Percentiles rank a stretch among this genome's conserved stretches.
phyloP scores from a whole-genome alignment of 2,329 filamentous ascomycete species.

The Shiraia sp. region DNA sequence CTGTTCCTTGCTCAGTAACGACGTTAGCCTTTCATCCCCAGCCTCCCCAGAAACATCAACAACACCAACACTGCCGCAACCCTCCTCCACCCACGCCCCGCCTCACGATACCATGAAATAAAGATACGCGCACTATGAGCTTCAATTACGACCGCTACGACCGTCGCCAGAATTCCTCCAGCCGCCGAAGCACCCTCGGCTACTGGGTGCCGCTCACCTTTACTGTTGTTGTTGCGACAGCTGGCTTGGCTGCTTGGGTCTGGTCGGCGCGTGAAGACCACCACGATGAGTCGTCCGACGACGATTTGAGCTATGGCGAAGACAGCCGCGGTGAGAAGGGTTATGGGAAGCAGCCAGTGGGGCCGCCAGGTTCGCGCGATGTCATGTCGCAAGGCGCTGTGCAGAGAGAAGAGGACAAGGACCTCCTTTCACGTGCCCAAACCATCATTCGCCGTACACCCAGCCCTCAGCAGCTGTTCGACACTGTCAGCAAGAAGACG shows the following conservation, averaged over 20 bases:
- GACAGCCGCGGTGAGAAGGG: constrained; percentile 24
- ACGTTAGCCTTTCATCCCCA: constrained; percentile 2
- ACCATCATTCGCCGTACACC: constrained; percentile 80
- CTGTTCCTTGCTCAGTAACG: too few species aligned
- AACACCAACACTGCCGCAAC: constrained; percentile 16
- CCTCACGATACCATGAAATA: constrained; percentile 16
- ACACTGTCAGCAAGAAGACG: constrained; percentile 79
- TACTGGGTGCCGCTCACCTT: constrained; percentile 90
- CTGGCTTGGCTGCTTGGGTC: constrained; percentile 85
- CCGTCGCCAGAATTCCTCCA: constrained; percentile 58
- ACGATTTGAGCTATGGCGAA: constrained; percentile 49
- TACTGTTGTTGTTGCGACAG: constrained; percentile 84
- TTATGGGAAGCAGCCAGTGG: constrained; percentile 24
- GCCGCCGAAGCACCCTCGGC: constrained; percentile 63
- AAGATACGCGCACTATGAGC: constrained; percentile 29
- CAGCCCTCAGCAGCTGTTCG: constrained; percentile 86
- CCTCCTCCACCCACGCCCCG: constrained; percentile 1
- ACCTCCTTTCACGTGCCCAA: constrained; percentile 77
- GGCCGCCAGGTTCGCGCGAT: constrained; percentile 14
- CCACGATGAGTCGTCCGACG: constrained; percentile 67
- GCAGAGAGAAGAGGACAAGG: constrained; percentile 51
- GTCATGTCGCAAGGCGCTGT: constrained; percentile 30
- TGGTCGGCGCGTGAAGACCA: constrained; percentile 86
- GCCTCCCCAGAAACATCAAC: constrained; percentile 16
- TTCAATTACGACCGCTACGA: constrained; percentile 61